These are phyloP conservation scores for Russula sp. DNA, from an alignment of 768 basidiomycete genomes.

Conservation along the genomic window DNA sequence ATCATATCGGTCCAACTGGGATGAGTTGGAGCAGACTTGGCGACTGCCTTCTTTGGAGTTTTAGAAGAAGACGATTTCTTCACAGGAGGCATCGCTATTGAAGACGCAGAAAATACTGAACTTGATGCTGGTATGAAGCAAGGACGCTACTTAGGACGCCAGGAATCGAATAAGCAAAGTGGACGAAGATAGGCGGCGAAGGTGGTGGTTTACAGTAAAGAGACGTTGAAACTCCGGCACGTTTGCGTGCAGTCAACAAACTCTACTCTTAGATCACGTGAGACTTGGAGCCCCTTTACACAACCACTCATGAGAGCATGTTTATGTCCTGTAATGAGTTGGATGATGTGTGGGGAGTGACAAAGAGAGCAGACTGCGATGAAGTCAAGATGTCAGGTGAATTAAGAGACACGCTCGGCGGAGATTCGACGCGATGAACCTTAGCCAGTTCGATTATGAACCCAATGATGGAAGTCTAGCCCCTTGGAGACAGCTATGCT, in stretches of 20 bases:
- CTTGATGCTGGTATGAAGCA: slow-evolving; percentile 16
- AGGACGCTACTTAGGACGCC: slow-evolving; percentile 20
- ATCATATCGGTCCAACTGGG: slow-evolving; percentile 74
- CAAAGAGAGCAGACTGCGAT: neutral
- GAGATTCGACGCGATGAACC: slow-evolving; percentile 11
- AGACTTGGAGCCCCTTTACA: slow-evolving; percentile 13
- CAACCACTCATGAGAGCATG: neutral
- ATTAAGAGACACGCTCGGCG: neutral
- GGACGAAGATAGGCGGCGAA: slow-evolving; percentile 30
- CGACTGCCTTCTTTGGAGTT: slow-evolving; percentile 38
- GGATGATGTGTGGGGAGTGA: neutral
- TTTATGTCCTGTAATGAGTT: neutral
- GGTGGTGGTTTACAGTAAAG: slow-evolving; percentile 39
- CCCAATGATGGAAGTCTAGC: neutral
- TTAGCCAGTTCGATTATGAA: neutral
- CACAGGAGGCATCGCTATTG: slow-evolving; percentile 32
- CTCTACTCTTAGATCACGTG: slow-evolving; percentile 25
- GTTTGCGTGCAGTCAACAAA: slow-evolving; percentile 23
- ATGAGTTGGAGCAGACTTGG: slow-evolving; percentile 37
- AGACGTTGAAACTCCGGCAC: slow-evolving; percentile 25
- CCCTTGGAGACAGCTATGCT: neutral
- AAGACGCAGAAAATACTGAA: slow-evolving; percentile 28
- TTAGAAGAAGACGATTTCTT: slow-evolving; percentile 42
- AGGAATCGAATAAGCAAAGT: slow-evolving; percentile 21
- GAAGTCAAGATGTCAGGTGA: neutral